These are phyloP conservation scores for Arthrobotrys sinensis DNA, from an alignment of 2,329 filamentous ascomycete genomes.

Conservation along the genomic window DNA sequence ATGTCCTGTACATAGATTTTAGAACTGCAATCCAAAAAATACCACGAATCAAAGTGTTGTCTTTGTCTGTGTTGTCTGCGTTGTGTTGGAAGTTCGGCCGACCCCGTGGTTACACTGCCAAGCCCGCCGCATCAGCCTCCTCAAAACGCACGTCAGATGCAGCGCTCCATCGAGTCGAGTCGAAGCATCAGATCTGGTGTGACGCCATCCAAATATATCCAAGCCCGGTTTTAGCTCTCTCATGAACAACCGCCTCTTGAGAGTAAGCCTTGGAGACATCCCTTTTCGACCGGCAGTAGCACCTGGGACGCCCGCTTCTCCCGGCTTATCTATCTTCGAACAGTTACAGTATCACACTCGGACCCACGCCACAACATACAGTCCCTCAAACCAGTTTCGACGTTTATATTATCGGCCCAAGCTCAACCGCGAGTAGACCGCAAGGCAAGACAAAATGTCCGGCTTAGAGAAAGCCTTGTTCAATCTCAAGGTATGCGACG, in stretches of 20 bases:
- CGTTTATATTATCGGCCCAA: neutral
- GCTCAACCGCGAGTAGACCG: too few relatives aligned
- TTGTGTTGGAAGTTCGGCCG: slow-evolving; percentile 6
- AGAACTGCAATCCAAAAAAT: neutral
- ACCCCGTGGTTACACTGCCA: slow-evolving; percentile 15
- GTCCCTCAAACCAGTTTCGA: slow-evolving; percentile 2
- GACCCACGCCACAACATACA: neutral
- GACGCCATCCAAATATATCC: neutral
- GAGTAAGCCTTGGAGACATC: neutral
- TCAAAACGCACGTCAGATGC: slow-evolving; percentile 14
- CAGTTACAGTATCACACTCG: neutral
- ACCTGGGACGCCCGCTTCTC: neutral
- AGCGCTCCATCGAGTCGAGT: neutral
- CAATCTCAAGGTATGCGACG: slow-evolving; percentile 72
- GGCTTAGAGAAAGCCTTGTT: slow-evolving; percentile 76
- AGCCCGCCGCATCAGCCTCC: slow-evolving; percentile 24
- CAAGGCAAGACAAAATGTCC: slow-evolving; percentile 69
- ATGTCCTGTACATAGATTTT: slow-evolving; percentile 28
- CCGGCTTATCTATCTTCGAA: slow-evolving; percentile 7
- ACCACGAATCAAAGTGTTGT: neutral
- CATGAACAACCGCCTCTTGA: neutral
- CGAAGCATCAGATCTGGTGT: slow-evolving; percentile 13
- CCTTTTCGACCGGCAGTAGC: neutral
- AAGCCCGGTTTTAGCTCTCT: neutral
- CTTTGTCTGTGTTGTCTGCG: slow-evolving; percentile 1